Conservation (phyloP, 805 yeast genomes). For the Komagataella ulmi region DNA sequence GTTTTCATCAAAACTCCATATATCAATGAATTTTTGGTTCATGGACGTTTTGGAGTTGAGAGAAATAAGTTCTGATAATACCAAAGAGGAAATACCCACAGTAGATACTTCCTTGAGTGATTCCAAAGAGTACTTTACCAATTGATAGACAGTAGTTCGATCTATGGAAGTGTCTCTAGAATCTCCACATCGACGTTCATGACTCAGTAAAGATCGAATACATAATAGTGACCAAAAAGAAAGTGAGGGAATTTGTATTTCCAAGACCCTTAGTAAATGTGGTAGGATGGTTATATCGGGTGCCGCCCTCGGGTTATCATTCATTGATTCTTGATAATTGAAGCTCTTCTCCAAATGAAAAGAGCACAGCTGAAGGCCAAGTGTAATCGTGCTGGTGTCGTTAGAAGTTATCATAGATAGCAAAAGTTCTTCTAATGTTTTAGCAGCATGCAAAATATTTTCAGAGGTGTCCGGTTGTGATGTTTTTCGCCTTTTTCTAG, state of each 20-base stretch:
- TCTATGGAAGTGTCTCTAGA: background rate
- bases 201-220: background rate
- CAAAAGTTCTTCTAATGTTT: background rate
- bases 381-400: background rate
- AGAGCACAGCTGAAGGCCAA: background rate
- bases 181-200: background rate
- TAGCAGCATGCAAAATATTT: background rate
- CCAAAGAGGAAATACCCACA: constrained; percentile 17
- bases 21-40: background rate
- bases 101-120: constrained; percentile 18
- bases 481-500: background rate
- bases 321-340: background rate
- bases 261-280: background rate
- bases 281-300: background rate
- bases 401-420: background rate
- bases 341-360: background rate
- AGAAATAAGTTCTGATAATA: constrained; percentile 9
- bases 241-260: background rate
- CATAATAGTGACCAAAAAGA: constrained; percentile 4
- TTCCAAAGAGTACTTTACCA: constrained; percentile 22
- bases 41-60: background rate
- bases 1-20: background rate
- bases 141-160: constrained; percentile 7
- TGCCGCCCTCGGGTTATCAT: background rate
- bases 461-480: background rate